These are phyloP conservation scores for Cyclotella distinguenda DNA, from an alignment of 108 stramenopile genomes.

Conservation along the genomic window DNA sequence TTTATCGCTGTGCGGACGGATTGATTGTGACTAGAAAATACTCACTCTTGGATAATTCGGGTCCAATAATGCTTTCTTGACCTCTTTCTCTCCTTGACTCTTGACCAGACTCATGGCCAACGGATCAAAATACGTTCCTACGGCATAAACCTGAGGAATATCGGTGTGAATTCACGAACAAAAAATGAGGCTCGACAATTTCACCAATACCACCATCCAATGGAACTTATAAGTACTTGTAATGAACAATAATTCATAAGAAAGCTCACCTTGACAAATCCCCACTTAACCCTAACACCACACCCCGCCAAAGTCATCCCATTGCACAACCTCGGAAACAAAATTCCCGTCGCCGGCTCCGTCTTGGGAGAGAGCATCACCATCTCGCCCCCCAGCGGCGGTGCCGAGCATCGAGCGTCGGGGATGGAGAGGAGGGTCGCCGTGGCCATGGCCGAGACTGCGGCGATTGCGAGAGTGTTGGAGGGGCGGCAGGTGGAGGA, in stretches of 20 bases:
- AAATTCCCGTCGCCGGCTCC: constrained; percentile 77
- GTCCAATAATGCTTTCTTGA: constrained; percentile 71
- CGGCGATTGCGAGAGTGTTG: neutral
- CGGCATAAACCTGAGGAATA: constrained; percentile 70
- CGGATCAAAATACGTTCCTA: constrained; percentile 82
- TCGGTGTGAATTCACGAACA: neutral
- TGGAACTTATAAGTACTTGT: neutral
- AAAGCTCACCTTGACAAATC: constrained; percentile 74
- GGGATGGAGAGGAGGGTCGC: neutral
- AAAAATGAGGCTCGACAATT: neutral
- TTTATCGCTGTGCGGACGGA: neutral
- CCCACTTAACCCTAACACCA: constrained; percentile 86
- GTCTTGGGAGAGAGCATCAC: constrained; percentile 57
- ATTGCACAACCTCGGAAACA: constrained; percentile 79
- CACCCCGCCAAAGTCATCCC: constrained; percentile 71
- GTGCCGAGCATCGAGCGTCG: constrained; percentile 10
- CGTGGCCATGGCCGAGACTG: neutral
- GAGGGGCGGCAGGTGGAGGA: neutral
- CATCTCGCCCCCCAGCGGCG: constrained; percentile 51
- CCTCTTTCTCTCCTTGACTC: constrained; percentile 40
- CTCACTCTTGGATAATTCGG: constrained; percentile 68
- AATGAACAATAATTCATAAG: neutral
- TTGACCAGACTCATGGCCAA: constrained; percentile 77
- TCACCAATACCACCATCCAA: neutral
- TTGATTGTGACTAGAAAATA: neutral